A percentile compares a stretch with the other conserved stretches of the same genome.
Evolutionary conservation across 306 rosid species (phyloP).

Genomic region (Cicer pinnatifidum): DNA sequence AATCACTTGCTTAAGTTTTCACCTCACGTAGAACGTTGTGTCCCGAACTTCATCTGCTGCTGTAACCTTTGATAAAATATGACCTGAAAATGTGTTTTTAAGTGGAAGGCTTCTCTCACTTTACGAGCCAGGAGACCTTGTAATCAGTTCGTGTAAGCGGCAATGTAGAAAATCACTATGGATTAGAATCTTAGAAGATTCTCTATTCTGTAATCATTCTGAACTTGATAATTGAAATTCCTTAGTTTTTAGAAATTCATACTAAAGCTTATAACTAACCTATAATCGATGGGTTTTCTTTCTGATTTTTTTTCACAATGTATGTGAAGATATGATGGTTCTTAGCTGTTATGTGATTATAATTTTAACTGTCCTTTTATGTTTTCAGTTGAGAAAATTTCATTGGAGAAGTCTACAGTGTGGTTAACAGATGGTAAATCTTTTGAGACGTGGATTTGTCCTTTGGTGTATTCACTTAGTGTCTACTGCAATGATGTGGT

Average conservation of each 20-base stretch:
- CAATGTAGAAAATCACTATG: no score
- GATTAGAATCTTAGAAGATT: constrained; percentile 1
- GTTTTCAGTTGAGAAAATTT: constrained; percentile 67
- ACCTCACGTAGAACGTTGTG: no score
- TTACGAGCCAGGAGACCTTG: no score
- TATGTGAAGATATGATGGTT: not conserved
- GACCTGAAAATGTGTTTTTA: no score
- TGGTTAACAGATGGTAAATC: constrained; percentile 80
- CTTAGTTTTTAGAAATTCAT: not conserved
- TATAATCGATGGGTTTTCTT: not conserved
- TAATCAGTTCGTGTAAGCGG: no score
- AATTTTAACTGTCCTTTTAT: constrained; percentile 35
- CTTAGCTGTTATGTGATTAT: constrained; percentile 14
- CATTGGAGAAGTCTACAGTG: constrained; percentile 63
- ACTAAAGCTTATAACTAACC: constrained; percentile 3
- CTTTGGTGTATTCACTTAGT: constrained; percentile 70
- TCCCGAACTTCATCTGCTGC: no score
- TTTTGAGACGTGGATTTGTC: constrained; percentile 86
- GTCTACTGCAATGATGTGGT: constrained; percentile 75
- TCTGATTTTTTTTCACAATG: not conserved
- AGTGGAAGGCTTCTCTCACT: no score
- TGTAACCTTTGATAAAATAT: no score
- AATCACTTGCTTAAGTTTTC: not conserved
- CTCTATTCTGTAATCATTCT: not conserved
- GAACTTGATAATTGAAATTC: not conserved